Conservation (phyloP, 805 yeast genomes). For the Lachancea fermentati region DNA sequence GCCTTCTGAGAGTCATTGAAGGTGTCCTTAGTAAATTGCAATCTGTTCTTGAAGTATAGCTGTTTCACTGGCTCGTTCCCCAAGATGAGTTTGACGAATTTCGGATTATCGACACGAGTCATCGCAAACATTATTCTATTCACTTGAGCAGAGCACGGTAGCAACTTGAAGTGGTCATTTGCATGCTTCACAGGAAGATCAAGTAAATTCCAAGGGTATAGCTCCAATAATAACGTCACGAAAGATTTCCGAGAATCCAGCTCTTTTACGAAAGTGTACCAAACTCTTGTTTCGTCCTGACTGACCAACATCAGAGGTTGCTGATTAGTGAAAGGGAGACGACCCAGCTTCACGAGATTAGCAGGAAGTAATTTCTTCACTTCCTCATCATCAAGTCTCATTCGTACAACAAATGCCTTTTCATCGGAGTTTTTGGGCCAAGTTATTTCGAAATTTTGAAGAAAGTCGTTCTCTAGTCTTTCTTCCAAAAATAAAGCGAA, state of each 20-base stretch:
- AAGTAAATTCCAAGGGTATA: constrained; percentile 53
- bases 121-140: constrained; percentile 62
- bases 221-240: constrained; percentile 40
- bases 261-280: constrained; percentile 56
- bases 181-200: constrained; percentile 40
- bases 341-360: constrained; percentile 47
- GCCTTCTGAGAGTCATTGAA: constrained; percentile 55
- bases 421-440: constrained; percentile 48
- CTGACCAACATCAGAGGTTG: constrained; percentile 53
- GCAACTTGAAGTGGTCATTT: constrained; percentile 36
- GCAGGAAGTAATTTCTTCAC: constrained; percentile 46
- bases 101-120: constrained; percentile 49
- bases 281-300: constrained; percentile 45
- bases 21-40: constrained; percentile 43
- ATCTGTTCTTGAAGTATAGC: constrained; percentile 49
- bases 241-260: constrained; percentile 29
- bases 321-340: constrained; percentile 51
- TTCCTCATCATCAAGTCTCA: constrained; percentile 30
- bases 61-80: constrained; percentile 53
- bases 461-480: constrained; percentile 41
- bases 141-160: constrained; percentile 61
- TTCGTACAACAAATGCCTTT: constrained; percentile 22
- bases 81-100: constrained; percentile 46
- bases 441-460: constrained; percentile 44
- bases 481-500: constrained; percentile 62